Evolutionary conservation across 1,139 yeast species (phyloP).

Genomic region (Dujonia santamariae): DNA sequence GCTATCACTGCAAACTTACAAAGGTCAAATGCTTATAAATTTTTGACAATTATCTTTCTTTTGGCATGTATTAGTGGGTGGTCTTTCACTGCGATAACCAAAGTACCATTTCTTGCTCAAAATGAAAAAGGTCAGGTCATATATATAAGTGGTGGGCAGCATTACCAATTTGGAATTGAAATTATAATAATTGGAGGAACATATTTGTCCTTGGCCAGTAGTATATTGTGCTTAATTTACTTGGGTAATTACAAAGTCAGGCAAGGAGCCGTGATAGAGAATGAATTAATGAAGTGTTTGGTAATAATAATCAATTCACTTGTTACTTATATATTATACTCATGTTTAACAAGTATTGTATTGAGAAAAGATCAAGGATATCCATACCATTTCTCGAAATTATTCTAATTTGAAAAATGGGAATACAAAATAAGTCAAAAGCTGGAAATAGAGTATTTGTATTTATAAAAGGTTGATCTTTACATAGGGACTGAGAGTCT

Average conservation of each 20-base stretch:
- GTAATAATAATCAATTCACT: slow-evolving; percentile 18
- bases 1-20: slow-evolving; percentile 28
- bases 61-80: slow-evolving; percentile 56
- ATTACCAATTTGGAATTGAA: slow-evolving; percentile 71
- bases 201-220: slow-evolving; percentile 43
- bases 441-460: too few relatives aligned
- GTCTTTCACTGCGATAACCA: slow-evolving; percentile 57
- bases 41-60: slow-evolving; percentile 38
- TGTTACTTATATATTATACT: slow-evolving; percentile 28
- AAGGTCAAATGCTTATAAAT: slow-evolving; percentile 31
- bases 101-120: slow-evolving; percentile 61
- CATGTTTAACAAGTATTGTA: slow-evolving; percentile 38
- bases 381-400: slow-evolving; percentile 34
- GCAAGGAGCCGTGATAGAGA: slow-evolving; percentile 11
- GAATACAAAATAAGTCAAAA: too few relatives aligned
- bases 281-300: slow-evolving; percentile 15
- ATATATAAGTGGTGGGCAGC: slow-evolving; percentile 59
- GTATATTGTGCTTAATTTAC: slow-evolving; percentile 36
- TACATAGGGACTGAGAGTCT: too few relatives aligned
- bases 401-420: slow-evolving; percentile 20
- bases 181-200: slow-evolving; percentile 46
- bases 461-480: too few relatives aligned
- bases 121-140: slow-evolving; percentile 46
- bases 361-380: slow-evolving; percentile 39
- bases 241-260: slow-evolving; percentile 32